A percentile compares a stretch with the other conserved stretches of the same genome.
Evolutionary conservation across 2,329 filamentous ascomycete species (phyloP).

Genomic region (Orbilia quercus): DNA sequence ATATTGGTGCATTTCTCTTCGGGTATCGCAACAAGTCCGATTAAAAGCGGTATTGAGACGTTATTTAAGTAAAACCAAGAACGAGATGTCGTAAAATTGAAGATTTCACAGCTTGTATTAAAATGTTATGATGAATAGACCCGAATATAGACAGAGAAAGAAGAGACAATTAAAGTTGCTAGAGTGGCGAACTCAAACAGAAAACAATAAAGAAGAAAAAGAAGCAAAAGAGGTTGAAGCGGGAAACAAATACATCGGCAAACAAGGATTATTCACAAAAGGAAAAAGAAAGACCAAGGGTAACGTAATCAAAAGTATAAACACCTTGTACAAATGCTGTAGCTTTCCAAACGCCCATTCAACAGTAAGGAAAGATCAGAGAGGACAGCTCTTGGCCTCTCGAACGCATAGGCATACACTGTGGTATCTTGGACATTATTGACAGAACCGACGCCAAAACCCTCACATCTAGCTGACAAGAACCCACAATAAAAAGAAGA

Average conservation of each 20-base stretch:
- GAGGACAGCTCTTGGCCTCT: conserved; percentile 12
- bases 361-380: conserved; percentile 38
- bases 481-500: conserved; percentile 61
- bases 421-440: conserved; percentile 28
- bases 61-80: too few relatives aligned
- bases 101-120: conserved; percentile 30
- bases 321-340: conserved; percentile 48
- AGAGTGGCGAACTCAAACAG: too few relatives aligned
- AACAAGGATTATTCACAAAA: conserved; percentile 32
- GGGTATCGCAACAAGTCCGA: not conserved
- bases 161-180: conserved; percentile 44
- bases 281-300: conserved; percentile 18
- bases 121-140: conserved; percentile 20
- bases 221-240: conserved; percentile 36
- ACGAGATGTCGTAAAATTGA: not conserved
- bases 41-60: too few relatives aligned
- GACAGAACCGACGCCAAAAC: conserved; percentile 33
- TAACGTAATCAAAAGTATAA: conserved; percentile 45
- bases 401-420: conserved; percentile 3
- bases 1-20: conserved; percentile 17
- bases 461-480: conserved; percentile 58
- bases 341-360: conserved; percentile 49
- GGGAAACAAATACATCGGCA: conserved; percentile 32
- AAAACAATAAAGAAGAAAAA: conserved; percentile 26
- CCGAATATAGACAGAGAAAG: conserved; percentile 43